Evolutionary conservation across 306 rosid species (phyloP), one percentile per base, ranked within the genome.

Genomic region (Medicago lupulina): DNA sequence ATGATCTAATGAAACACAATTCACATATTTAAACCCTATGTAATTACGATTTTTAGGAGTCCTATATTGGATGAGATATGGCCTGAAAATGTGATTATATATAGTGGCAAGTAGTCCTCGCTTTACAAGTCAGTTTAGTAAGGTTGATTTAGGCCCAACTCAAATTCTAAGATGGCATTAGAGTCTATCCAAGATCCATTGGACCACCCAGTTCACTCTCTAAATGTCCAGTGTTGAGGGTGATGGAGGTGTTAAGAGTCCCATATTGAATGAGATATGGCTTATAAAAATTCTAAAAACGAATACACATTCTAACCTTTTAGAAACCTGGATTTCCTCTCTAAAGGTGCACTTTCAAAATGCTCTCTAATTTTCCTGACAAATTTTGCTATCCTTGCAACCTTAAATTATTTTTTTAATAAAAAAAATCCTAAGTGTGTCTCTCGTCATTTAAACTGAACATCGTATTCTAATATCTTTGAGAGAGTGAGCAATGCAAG

Each of bases 401-500:
- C 38, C 38, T 4, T 34, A 34, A 34, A 31, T 23, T 2, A 23
- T 23, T 23, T 23, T 23, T 23, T 23, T 23, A 23, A 23, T 23
- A 23, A 23, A 23, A 21, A n/a, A 23, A 23, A 23, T 31, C 36
- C 36, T 34, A 34, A 34, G 38, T 34, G 38, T 34, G 38, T 34
- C 7, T 34, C 6, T 34, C 7, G 38, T 34, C 38, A 34, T 34
- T 34, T 34, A 50, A 50, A 38, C 67, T n/a, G 40, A 23, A 54
- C 51, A 16, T 41, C 7, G 28, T 76, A 54, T 55, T 76, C 59
- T 41, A n/a, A 76, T 21, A 64, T 38, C 43, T 53, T 51, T 46
- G 28, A 41, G 51, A 34, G 51, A 34, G 39, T 36, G 63, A 74
- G 39, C 1, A 55, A 50, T 50, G 57, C 57, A n/a, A 50, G 57